Evolutionary conservation across 176 grass and related monocot species (phyloP).

Genomic region (Coix lacrymajobi): DNA sequence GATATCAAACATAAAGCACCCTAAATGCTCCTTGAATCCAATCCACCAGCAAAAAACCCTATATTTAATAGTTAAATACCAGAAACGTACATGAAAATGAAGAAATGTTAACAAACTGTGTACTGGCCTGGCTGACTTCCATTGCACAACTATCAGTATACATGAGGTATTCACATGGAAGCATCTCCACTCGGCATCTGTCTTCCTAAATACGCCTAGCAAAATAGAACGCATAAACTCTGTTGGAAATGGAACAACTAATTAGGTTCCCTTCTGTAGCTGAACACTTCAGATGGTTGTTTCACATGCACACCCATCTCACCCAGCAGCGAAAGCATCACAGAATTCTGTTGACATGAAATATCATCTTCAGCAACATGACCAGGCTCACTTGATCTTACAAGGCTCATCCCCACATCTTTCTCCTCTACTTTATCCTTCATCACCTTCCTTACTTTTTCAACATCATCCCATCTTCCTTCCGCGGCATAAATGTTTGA

Average conservation of each 20-base stretch:
- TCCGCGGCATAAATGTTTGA: slow-evolving; percentile 55
- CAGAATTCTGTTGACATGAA: slow-evolving; percentile 5
- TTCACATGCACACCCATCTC: slow-evolving; percentile 36
- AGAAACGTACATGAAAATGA: not conserved
- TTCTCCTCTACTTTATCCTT: slow-evolving; percentile 32
- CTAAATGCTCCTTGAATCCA: slow-evolving; percentile 72
- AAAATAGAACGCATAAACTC: not conserved
- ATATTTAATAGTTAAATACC: not conserved
- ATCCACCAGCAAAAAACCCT: slow-evolving; percentile 64
- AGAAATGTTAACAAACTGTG: not conserved
- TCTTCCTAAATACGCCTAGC: not conserved
- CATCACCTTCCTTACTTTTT: slow-evolving; percentile 57
- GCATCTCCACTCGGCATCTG: not conserved
- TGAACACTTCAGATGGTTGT: not conserved
- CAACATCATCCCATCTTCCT: slow-evolving; percentile 59
- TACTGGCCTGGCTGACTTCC: not conserved
- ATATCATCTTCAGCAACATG: not conserved
- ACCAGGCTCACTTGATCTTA: not conserved
- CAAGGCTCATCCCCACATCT: slow-evolving; percentile 29
- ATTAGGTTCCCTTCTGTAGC: not conserved
- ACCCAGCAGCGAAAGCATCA: slow-evolving; percentile 20
- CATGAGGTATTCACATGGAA: not conserved
- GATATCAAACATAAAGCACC: slow-evolving; percentile 15
- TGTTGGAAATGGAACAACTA: not conserved
- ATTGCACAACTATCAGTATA: not conserved